These are phyloP conservation scores for Pyrenophora seminiperda DNA, from an alignment of 2,329 filamentous ascomycete genomes.

Conservation along the genomic window DNA sequence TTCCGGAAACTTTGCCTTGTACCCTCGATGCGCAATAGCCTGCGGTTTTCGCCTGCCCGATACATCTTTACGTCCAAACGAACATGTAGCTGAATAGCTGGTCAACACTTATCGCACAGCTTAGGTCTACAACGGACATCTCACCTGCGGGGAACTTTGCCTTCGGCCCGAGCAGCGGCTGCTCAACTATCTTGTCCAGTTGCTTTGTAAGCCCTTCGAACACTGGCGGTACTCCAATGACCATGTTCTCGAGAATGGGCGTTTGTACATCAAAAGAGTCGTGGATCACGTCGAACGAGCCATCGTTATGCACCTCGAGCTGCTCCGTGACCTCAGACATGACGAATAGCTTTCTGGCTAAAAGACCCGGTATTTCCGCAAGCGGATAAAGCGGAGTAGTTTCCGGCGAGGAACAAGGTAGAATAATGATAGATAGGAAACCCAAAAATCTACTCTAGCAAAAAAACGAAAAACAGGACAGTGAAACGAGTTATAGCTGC, in stretches of 20 bases:
- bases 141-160: conserved; percentile 38
- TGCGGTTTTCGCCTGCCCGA: conserved; percentile 61
- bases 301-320: conserved; percentile 14
- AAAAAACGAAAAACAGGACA: neutral
- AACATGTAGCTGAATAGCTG: conserved; percentile 38
- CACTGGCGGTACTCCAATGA: conserved; percentile 44
- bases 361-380: conserved; percentile 13
- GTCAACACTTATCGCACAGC: conserved; percentile 20
- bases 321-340: conserved; percentile 26
- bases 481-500: neutral
- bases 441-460: neutral
- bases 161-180: conserved; percentile 41
- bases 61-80: conserved; percentile 43
- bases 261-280: conserved; percentile 36
- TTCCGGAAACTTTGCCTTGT: conserved; percentile 78
- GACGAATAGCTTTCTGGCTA: conserved; percentile 20
- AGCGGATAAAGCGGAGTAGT: conserved; percentile 16
- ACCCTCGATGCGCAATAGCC: conserved; percentile 78
- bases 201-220: conserved; percentile 44
- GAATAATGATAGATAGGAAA: neutral
- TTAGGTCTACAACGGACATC: neutral
- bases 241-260: conserved; percentile 45
- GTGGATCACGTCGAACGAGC: conserved; percentile 29
- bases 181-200: conserved; percentile 42
- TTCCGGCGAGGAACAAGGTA: conserved; percentile 14